Evolutionary conservation across 2,329 filamentous ascomycete genomes (phyloP).

Genomic region (Cyclaneusma minus): DNA sequence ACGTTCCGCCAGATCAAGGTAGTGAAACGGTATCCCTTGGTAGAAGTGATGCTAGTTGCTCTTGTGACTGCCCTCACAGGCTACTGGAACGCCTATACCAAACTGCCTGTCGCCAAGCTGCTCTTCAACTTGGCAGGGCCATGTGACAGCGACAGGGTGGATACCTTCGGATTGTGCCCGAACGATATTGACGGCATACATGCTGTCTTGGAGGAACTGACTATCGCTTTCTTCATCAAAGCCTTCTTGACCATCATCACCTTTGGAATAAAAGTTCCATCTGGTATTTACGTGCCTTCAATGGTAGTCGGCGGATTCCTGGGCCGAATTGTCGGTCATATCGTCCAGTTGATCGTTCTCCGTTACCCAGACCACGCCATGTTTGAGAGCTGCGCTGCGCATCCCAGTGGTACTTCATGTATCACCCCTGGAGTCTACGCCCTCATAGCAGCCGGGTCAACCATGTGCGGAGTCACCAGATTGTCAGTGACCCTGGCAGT

Average conservation of each 20-base stretch:
- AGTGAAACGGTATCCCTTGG: slow-evolving; percentile 70
- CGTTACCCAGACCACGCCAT: slow-evolving; percentile 55
- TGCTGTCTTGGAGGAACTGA: slow-evolving; percentile 53
- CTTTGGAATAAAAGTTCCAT: slow-evolving; percentile 92
- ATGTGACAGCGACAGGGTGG: slow-evolving; percentile 54
- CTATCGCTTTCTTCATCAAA: slow-evolving; percentile 77
- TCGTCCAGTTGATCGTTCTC: slow-evolving; percentile 68
- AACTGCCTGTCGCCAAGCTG: slow-evolving; percentile 77
- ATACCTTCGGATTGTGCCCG: slow-evolving; percentile 65
- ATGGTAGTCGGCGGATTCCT: slow-evolving; percentile 96
- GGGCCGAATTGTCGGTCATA: slow-evolving; percentile 75
- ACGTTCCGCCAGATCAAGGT: slow-evolving; percentile 67
- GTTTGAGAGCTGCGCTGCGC: slow-evolving; percentile 58
- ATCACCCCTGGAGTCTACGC: slow-evolving; percentile 96
- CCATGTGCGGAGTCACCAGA: slow-evolving; percentile 94
- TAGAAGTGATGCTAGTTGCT: slow-evolving; percentile 82
- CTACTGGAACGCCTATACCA: slow-evolving; percentile 89
- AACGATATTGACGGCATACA: slow-evolving; percentile 60
- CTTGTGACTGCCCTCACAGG: slow-evolving; percentile 69
- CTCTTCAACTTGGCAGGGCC: slow-evolving; percentile 83
- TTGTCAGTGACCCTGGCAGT: slow-evolving; percentile 87
- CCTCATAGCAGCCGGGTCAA: slow-evolving; percentile 83
- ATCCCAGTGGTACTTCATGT: slow-evolving; percentile 58
- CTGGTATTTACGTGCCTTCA: slow-evolving; percentile 93
- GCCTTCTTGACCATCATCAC: slow-evolving; percentile 77